A percentile compares a stretch with the other conserved stretches of the same genome.
These are phyloP conservation scores for Gossypium gossypioides DNA, from an alignment of 441 rosid genomes.

Conservation along the genomic window DNA sequence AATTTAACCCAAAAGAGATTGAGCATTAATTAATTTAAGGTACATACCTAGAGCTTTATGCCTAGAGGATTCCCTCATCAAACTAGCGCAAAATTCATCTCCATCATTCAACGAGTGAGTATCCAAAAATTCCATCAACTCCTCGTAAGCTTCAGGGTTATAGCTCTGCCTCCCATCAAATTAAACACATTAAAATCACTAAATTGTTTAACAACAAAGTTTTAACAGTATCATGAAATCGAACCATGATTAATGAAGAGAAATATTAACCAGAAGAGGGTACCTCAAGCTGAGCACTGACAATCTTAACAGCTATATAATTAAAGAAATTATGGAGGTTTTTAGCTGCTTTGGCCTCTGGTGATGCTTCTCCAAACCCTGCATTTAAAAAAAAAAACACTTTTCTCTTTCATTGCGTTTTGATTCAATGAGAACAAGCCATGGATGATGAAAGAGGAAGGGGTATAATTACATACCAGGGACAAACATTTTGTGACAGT, in stretches of 20 bases:
- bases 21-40: not conserved
- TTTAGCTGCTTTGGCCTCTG: slow-evolving; percentile 65
- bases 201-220: no score
- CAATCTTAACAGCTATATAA: slow-evolving; percentile 62
- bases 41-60: slow-evolving; percentile 54
- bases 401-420: not conserved
- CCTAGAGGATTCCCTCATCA: slow-evolving; percentile 73
- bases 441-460: not conserved
- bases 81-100: slow-evolving; percentile 56
- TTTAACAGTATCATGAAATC: no score
- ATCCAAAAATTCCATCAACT: slow-evolving; percentile 48
- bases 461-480: slow-evolving; percentile 45
- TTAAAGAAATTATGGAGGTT: slow-evolving; percentile 75
- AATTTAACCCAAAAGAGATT: not conserved
- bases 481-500: slow-evolving; percentile 75
- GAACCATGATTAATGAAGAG: not conserved
- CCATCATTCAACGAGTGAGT: slow-evolving; percentile 65
- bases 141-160: slow-evolving; percentile 63
- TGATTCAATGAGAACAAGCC: not conserved
- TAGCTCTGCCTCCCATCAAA: slow-evolving; percentile 53
- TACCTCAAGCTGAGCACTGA: slow-evolving; percentile 79
- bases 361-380: slow-evolving; percentile 89
- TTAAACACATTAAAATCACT: not conserved
- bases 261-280: slow-evolving; percentile 8
- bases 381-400: not conserved